Evolutionary conservation across 768 basidiomycete species (phyloP), one percentile per base, ranked within the genome.

Genomic region (Psilocybe cyanescens): DNA sequence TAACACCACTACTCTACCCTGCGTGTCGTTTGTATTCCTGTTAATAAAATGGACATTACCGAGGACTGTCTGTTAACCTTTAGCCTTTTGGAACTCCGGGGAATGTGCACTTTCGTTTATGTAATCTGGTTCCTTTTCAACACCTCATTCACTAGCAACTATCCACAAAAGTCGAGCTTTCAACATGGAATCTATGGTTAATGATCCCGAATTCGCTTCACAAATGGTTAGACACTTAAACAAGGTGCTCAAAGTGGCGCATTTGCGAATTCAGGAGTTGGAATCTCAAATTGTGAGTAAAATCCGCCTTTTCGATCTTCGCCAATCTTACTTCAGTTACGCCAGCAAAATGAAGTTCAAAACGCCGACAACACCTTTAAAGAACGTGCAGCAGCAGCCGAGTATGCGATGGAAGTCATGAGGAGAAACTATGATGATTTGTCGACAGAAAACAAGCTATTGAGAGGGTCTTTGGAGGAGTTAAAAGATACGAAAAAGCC

Each of bases 121-220:
- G 55, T 56, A 56, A 56, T 46, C 33, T 8, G 41, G 3, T 46
- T 56, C 37, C 45, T 44, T 44, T 44, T 5, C 41, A 14, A n/a
- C 31, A 54, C n/a, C 24, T 17, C 52, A 39, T 59, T 53, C 30
- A 30, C 50, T 24, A 33, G 16, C 50, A 11, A 29, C 7, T 6
- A 3, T 31, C 12, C 28, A 29, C 12, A 4, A 31, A 29, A 12
- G 11, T 16, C 8, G 31, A 6, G 14, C 19, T 6, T 45, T 35
- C 16, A 19, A 14, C 11, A 63, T 65, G 65, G 55, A 57, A 3
- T 54, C 55, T 2, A 30, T 65, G 11, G 17, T 24, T 1, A 39
- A 37, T 31, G 62, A 67, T n/a, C 59, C 61, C 14, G 67, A 65
- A 16, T 35, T 67, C 3, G 67, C 64, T 1, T 54, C 63, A 1